Evolutionary conservation across 176 grass and related monocot genomes (phyloP).

Genomic region (Luzula sylvatica): DNA sequence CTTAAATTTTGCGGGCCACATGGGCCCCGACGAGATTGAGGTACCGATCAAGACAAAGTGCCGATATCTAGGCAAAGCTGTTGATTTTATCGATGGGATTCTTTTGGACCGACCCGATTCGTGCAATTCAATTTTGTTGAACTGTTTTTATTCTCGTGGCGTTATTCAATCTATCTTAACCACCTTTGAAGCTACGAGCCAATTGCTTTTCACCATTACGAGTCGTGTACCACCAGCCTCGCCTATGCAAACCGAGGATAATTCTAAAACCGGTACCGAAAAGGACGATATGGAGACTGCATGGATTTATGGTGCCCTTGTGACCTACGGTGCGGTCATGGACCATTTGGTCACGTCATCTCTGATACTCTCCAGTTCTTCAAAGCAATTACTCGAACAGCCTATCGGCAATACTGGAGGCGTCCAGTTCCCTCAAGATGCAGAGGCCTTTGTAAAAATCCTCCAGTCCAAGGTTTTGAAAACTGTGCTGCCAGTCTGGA

Average conservation of each 20-base stretch:
- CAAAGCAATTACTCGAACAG: conserved; percentile 89
- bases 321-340: conserved; percentile 66
- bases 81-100: conserved; percentile 87
- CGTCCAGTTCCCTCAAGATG: conserved; percentile 67
- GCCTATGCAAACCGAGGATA: conserved; percentile 77
- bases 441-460: conserved; percentile 73
- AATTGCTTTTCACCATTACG: conserved; percentile 75
- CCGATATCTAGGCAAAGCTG: conserved; percentile 76
- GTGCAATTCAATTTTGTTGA: conserved; percentile 81
- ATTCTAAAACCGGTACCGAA: conserved; percentile 40
- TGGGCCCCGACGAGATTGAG: conserved; percentile 42
- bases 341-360: conserved; percentile 84
- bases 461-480: conserved; percentile 95
- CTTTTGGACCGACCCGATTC: conserved; percentile 89
- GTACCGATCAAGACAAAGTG: conserved; percentile 63
- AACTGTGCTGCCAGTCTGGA: conserved; percentile 84
- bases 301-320: conserved; percentile 88
- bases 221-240: conserved; percentile 42
- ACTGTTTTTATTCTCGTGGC: conserved; percentile 77
- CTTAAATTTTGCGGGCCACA: conserved; percentile 78
- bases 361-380: conserved; percentile 80
- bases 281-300: conserved; percentile 50
- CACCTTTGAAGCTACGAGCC: conserved; percentile 89
- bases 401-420: conserved; percentile 59
- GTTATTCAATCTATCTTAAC: conserved; percentile 86